Evolutionary conservation across 176 grass and related monocot species (phyloP).

Genomic region (Rhynchospora breviuscula): DNA sequence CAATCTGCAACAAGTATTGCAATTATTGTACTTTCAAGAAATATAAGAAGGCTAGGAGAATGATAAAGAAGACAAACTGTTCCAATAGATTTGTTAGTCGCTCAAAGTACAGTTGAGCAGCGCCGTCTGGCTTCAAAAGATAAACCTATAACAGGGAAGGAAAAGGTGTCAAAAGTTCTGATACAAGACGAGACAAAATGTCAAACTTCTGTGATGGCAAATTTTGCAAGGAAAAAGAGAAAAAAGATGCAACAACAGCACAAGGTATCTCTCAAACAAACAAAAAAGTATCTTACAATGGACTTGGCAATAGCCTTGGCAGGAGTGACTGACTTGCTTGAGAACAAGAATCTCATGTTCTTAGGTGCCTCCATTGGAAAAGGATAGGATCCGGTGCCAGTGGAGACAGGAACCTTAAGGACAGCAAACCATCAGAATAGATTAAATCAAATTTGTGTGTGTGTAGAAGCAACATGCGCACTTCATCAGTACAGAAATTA

Average conservation of each 20-base stretch:
- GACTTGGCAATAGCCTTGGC: conserved; percentile 90
- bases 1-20: background rate
- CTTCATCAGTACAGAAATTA: background rate
- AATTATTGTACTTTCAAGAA: background rate
- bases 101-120: conserved; percentile 71
- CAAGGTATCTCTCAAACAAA: background rate
- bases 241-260: background rate
- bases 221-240: background rate
- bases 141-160: conserved; percentile 58
- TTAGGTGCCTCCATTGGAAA: conserved; percentile 68
- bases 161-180: background rate
- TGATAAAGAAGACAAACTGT: conserved; percentile 65
- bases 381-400: conserved; percentile 68
- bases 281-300: conserved; percentile 52
- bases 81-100: conserved; percentile 83
- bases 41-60: background rate
- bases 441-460: background rate
- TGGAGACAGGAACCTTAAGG: conserved; percentile 81
- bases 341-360: conserved; percentile 87
- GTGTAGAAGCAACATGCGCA: background rate
- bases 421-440: conserved; percentile 2
- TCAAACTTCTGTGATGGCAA: background rate
- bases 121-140: conserved; percentile 69
- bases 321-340: conserved; percentile 60
- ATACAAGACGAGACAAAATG: background rate